Evolutionary conservation across 176 grass and related monocot genomes (phyloP), one percentile per base, ranked within the genome.

Genomic region (Pontederia crassipes): DNA sequence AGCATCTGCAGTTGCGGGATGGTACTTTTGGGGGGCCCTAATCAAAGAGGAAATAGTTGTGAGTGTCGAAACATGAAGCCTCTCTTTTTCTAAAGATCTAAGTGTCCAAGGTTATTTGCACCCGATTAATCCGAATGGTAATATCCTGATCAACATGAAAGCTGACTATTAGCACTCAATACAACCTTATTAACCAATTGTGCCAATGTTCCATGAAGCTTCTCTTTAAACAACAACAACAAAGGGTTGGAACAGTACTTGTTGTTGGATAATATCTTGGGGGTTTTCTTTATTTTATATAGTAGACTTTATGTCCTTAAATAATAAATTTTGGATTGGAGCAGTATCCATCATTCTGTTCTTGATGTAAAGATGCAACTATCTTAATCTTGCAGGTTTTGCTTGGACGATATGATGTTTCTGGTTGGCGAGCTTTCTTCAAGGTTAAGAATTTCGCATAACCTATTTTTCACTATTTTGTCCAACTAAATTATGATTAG

Each of bases 11-110:
- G 92, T 71, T 97, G 92, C 65, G 92, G 92, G 92, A 97, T 67
- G 92, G 92, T 61, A 85, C 92, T 51, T 77, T 97, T 75, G 1
- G 92, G 92, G 72, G 92, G 77, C 40, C 92, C 92, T 7, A 97
- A 83, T 76, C 92, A 97, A 72, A 82, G 87, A 83, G 92, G 92
- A 45, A 87, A 91, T 75, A 97, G 91, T 73, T 97, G 88, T 78
- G 92, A 97, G 78, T 97, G 92, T 66, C 76, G 87, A 62, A 97
- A 97, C 74, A 97, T 97, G 92, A 97, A 97, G 74, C 71, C 91
- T 64, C 81, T 97, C 65, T 84, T 97, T 45, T 24, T 24, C 1
- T 24, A 24, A 24, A 24, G 20, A 24, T 24, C 20, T 1, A n/a
- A n/a, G 20, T 24, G 20, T 24, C 20, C 1, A 1, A 24, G 20